Conservation (phyloP, 345 rosid species). For the Cochlearia excelsa region DNA sequence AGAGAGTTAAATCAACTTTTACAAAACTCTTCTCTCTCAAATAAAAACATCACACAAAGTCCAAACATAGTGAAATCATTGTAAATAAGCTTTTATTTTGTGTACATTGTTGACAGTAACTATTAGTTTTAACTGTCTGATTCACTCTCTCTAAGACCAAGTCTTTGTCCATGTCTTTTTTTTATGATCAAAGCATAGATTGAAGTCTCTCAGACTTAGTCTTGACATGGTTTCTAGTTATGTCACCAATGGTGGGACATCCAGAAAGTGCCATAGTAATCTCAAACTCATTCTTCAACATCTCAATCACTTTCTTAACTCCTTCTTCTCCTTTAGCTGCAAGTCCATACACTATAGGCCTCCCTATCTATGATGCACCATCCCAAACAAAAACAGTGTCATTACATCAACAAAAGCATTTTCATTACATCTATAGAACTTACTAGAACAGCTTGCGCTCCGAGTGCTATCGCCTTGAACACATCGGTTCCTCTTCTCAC, state of each 20-base stretch:
- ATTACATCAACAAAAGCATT: not conserved
- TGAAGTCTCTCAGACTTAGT: slow-evolving; percentile 44
- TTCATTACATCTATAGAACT: slow-evolving; percentile 15
- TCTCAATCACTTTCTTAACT: slow-evolving; percentile 54
- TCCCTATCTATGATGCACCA: slow-evolving; percentile 61
- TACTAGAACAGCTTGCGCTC: slow-evolving; percentile 92
- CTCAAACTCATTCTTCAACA: slow-evolving; percentile 80
- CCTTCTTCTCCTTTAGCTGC: slow-evolving; percentile 80
- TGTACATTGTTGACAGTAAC: not conserved
- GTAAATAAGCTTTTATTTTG: not conserved
- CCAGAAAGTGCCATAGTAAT: slow-evolving; percentile 79
- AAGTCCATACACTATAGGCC: slow-evolving; percentile 70
- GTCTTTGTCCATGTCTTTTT: not conserved
- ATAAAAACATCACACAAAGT: not conserved
- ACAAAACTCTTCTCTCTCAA: not conserved
- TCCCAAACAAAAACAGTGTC: slow-evolving; percentile 4
- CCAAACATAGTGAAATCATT: not conserved
- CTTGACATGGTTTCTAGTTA: slow-evolving; percentile 58
- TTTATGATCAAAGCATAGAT: slow-evolving; percentile 35
- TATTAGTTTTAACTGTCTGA: not conserved
- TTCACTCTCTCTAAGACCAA: not conserved
- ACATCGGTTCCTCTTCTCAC: slow-evolving; percentile 78
- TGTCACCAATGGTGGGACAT: slow-evolving; percentile 54
- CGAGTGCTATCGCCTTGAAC: slow-evolving; percentile 86
- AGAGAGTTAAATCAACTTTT: not conserved